A percentile compares a stretch with the other conserved stretches of the same genome.
These are phyloP conservation scores for Diplotaxis tenuifolia DNA, from an alignment of 345 rosid genomes.

Conservation along the genomic window DNA sequence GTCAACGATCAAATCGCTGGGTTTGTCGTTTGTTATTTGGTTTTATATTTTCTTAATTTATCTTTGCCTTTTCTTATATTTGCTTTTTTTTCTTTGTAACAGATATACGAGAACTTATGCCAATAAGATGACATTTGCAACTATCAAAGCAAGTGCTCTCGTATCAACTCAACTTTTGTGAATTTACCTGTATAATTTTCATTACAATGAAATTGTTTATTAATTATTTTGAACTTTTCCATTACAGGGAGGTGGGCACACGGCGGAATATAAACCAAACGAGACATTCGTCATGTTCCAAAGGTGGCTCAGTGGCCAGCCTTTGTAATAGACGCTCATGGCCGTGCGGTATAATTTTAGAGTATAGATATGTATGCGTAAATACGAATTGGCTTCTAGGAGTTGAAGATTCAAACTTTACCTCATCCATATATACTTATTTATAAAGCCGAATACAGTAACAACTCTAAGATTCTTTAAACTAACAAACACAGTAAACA, in stretches of 20 bases:
- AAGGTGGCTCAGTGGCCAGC: slow-evolving; percentile 27
- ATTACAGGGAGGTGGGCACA: slow-evolving; percentile 38
- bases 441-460: too few species aligned
- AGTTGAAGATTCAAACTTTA: background rate
- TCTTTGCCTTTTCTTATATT: background rate
- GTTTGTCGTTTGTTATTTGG: background rate
- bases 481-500: too few species aligned
- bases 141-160: slow-evolving; percentile 49
- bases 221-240: background rate
- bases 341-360: background rate
- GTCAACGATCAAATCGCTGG: slow-evolving; percentile 51
- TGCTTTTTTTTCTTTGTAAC: background rate
- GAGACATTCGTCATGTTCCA: slow-evolving; percentile 22
- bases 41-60: background rate
- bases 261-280: slow-evolving; percentile 17
- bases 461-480: too few species aligned
- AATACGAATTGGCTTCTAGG: background rate
- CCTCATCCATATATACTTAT: background rate
- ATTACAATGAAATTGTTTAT: background rate
- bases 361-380: background rate
- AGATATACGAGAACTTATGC: slow-evolving; percentile 55
- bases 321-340: slow-evolving; percentile 16
- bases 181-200: background rate
- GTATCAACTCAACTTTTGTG: background rate
- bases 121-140: slow-evolving; percentile 52